Conservation (phyloP, 2,329 filamentous ascomycete species). For the Colletotrichum viniferum region DNA sequence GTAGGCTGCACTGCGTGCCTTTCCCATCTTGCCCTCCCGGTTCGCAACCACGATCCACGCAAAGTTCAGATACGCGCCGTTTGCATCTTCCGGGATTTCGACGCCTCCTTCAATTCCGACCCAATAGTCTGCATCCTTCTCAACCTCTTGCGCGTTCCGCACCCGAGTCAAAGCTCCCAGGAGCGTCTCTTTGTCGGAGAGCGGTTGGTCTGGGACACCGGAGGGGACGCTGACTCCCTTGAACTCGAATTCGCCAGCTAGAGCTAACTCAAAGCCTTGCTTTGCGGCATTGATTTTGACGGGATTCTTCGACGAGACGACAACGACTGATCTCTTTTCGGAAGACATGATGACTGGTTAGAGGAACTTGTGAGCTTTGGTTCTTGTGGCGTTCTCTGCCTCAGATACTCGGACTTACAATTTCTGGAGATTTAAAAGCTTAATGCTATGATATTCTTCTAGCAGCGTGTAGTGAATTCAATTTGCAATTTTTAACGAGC, state of each 20-base stretch:
- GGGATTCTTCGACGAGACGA: conserved; percentile 44
- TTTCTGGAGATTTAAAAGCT: neutral
- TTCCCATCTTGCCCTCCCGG: conserved; percentile 32
- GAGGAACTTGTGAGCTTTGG: neutral
- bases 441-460: too few species aligned
- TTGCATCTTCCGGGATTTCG: conserved; percentile 25
- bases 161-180: conserved; percentile 42
- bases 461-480: neutral
- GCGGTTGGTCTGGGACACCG: conserved; percentile 43
- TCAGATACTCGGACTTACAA: neutral
- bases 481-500: neutral
- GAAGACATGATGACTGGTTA: neutral
- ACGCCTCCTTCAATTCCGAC: conserved; percentile 47
- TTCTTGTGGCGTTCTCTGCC: neutral
- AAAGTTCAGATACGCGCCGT: conserved; percentile 36
- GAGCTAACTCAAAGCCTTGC: conserved; percentile 33
- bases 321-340: conserved; percentile 17
- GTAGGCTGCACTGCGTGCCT: conserved; percentile 41
- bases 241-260: conserved; percentile 25
- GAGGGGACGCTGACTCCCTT: conserved; percentile 37
- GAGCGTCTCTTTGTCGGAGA: conserved; percentile 41
- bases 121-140: conserved; percentile 41
- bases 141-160: conserved; percentile 30
- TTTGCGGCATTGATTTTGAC: conserved; percentile 42
- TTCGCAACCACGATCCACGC: conserved; percentile 43